phyloP scores from a whole-genome alignment of 2,329 filamentous ascomycete genomes.

The Cordyceps pruinosa region DNA sequence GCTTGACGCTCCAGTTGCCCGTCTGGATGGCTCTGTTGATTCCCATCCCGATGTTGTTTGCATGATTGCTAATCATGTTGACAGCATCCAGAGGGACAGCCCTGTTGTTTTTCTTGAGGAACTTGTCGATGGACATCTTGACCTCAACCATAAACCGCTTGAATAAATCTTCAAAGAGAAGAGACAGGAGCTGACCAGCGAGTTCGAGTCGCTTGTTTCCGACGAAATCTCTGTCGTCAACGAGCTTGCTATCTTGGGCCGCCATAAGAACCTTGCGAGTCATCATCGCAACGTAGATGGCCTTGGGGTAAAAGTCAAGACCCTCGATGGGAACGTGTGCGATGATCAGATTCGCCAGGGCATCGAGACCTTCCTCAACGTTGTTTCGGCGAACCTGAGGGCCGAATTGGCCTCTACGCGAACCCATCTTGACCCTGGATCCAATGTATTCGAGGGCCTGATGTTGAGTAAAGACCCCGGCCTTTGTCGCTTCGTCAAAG shows the following conservation, averaged over 20 bases:
- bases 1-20: slow-evolving; percentile 95
- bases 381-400: slow-evolving; percentile 64
- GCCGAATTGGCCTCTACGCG: slow-evolving; percentile 50
- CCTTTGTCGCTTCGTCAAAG: slow-evolving; percentile 83
- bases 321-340: slow-evolving; percentile 89
- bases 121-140: slow-evolving; percentile 91
- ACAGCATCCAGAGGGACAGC: slow-evolving; percentile 84
- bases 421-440: slow-evolving; percentile 77
- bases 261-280: slow-evolving; percentile 93
- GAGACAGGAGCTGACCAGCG: slow-evolving; percentile 85
- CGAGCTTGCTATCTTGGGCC: slow-evolving; percentile 76
- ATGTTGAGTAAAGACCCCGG: slow-evolving; percentile 84
- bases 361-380: slow-evolving; percentile 87
- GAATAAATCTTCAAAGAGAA: slow-evolving; percentile 96
- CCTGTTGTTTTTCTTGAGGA: slow-evolving; percentile 86
- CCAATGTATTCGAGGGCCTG: slow-evolving; percentile 94
- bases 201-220: slow-evolving; percentile 95
- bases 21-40: slow-evolving; percentile 96
- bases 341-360: slow-evolving; percentile 85
- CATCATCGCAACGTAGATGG: slow-evolving; percentile 95
- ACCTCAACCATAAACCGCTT: slow-evolving; percentile 88
- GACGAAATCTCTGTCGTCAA: slow-evolving; percentile 96
- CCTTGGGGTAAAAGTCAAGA: slow-evolving; percentile 94
- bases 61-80: slow-evolving; percentile 75
- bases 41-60: slow-evolving; percentile 80